Base-by-base conservation (phyloP, 1,284 basidiomycete species). In the Fomitopsis pinicola region DNA sequence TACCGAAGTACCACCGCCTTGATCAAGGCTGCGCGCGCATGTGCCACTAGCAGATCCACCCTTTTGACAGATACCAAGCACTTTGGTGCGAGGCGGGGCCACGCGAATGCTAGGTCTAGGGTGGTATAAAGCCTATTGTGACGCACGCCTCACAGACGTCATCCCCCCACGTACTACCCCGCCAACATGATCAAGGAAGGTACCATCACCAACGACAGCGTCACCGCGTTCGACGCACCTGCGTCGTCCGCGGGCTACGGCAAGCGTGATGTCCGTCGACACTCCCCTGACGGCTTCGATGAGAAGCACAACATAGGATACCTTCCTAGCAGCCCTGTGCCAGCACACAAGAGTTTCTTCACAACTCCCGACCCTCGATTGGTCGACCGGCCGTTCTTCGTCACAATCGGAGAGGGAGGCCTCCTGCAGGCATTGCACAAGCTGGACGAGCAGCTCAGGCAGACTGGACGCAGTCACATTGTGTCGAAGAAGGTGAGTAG, bases 371-470 rank as follows among this genome's bases (percentile, higher is more conserved):
- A 77, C 59, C 76, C 76, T 64, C 66, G 75, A 60, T 65, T 77
- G 26, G 75, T 76, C 58, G 82, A 86, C 42, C 74, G 87, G 48
- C 85, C 85, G 0, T 91, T 89, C 76, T 87, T 89, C 64, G 78
- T 92, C 53, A 79, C 77, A 9, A 88, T 92, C 61, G 81, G 80
- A 33, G 84, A 82, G 68, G 82, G 81, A 30, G 88, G 89, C 50
- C 68, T 91, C 42, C 81, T 85, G 55, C 80, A 73, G 44, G 89
- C 90, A 5, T 69, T 91, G 46, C 78, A 88, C 69, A 85, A 85
- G 68, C 82, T 91, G 42, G 85, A 91, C 64, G 61, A 61, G 42
- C 83, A 89, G 67, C 77, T 91, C 38, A 73, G 73, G 61, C 70
- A 91, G 88, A 76, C 82, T 22, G 82, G 83, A 28, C 75, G 84